phyloP scores from a whole-genome alignment of 2,329 filamentous ascomycete species.

The Hypomyces perniciosus region DNA sequence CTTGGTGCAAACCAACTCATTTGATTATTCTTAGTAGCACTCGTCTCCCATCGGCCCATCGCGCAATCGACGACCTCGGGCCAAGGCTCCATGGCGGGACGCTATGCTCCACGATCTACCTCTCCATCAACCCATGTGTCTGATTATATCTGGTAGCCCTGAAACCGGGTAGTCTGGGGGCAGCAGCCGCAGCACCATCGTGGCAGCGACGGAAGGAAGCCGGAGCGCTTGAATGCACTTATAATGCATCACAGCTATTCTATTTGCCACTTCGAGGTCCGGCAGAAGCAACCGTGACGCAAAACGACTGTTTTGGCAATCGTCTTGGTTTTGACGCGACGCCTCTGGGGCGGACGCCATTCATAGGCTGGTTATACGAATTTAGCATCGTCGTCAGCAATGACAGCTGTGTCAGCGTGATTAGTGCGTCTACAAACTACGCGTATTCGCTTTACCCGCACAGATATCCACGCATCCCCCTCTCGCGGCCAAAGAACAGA shows the following conservation, averaged over 20 bases:
- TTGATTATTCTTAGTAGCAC: conserved; percentile 2
- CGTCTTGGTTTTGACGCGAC: neutral
- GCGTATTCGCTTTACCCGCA: too few species aligned
- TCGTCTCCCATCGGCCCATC: conserved; percentile 2
- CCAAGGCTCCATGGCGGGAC: neutral
- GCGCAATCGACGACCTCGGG: neutral
- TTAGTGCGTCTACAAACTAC: too few species aligned
- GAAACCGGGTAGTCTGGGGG: conserved; percentile 10
- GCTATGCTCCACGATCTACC: conserved; percentile 12
- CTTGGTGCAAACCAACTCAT: conserved; percentile 5
- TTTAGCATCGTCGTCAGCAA: neutral
- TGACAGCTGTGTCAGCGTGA: neutral
- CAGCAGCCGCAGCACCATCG: neutral
- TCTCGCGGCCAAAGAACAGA: too few species aligned
- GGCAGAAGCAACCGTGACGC: neutral
- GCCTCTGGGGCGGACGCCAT: too few species aligned
- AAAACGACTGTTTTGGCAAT: conserved; percentile 10
- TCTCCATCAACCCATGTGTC: neutral
- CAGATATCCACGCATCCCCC: too few species aligned
- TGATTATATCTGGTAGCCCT: conserved; percentile 5
- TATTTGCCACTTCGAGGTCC: too few species aligned
- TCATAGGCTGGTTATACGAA: neutral
- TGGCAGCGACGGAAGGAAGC: neutral
- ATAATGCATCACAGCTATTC: neutral
- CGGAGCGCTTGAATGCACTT: neutral